Conservation (phyloP, 495 filamentous ascomycete species). For the Penicillium angulare region DNA sequence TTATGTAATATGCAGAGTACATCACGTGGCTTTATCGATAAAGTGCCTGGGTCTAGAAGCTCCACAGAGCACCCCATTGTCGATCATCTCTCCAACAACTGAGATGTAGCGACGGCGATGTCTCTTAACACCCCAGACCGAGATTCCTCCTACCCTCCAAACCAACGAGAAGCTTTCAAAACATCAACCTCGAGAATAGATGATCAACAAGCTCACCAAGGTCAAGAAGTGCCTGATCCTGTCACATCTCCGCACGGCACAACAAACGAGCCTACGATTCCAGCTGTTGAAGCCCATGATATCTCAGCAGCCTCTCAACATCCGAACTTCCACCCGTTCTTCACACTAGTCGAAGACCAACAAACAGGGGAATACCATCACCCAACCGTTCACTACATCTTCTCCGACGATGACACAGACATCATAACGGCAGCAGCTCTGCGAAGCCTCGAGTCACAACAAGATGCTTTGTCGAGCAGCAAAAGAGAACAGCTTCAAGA, state of each 20-base stretch:
- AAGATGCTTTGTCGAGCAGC: slow-evolving; percentile 16
- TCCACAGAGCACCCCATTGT: background rate
- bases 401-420: slow-evolving; percentile 71
- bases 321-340: slow-evolving; percentile 46
- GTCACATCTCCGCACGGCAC: slow-evolving; percentile 7
- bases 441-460: slow-evolving; percentile 37
- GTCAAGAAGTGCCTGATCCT: slow-evolving; percentile 9
- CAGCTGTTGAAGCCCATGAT: background rate
- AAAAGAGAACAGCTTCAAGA: slow-evolving; percentile 14
- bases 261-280: slow-evolving; percentile 3
- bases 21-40: background rate
- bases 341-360: slow-evolving; percentile 52
- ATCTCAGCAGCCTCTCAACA: background rate
- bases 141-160: slow-evolving; percentile 30
- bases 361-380: slow-evolving; percentile 61
- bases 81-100: background rate
- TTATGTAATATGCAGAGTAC: too few species aligned
- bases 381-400: slow-evolving; percentile 84
- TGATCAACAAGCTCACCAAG: slow-evolving; percentile 21
- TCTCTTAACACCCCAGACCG: slow-evolving; percentile 21
- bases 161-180: slow-evolving; percentile 4
- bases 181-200: slow-evolving; percentile 18
- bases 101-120: too few species aligned
- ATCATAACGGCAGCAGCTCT: slow-evolving; percentile 57
- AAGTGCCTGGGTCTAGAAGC: background rate